Evolutionary conservation across 495 filamentous ascomycete genomes (phyloP).

Genomic region (Staphylotrichum longicolle): DNA sequence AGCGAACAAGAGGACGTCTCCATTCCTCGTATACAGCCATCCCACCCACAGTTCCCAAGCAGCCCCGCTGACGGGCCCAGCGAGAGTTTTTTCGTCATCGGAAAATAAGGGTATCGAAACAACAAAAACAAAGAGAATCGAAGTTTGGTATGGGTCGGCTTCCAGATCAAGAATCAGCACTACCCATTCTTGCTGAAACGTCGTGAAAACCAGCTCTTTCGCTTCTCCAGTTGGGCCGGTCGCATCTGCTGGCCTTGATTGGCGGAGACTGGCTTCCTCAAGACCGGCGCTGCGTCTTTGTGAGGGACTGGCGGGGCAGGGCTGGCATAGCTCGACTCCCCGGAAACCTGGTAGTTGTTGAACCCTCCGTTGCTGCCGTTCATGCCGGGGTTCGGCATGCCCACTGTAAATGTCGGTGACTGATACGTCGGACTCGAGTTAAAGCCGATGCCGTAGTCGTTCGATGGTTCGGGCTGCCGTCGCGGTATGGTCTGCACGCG

Average conservation of each 20-base stretch:
- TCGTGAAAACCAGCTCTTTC: slow-evolving; percentile 84
- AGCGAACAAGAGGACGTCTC: too few relatives aligned
- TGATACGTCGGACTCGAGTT: slow-evolving; percentile 37
- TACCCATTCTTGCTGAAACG: slow-evolving; percentile 69
- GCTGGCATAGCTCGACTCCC: slow-evolving; percentile 19
- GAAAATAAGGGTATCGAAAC: slow-evolving; percentile 18
- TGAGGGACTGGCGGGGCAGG: slow-evolving; percentile 39
- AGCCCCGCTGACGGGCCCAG: not conserved
- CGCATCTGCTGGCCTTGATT: slow-evolving; percentile 30
- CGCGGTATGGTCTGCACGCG: slow-evolving; percentile 61
- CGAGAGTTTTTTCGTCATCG: not conserved
- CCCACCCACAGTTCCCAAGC: not conserved
- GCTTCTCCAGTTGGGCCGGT: slow-evolving; percentile 59
- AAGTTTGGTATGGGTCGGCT: not conserved
- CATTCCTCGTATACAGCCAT: not conserved
- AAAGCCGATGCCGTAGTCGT: slow-evolving; percentile 51
- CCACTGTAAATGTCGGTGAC: slow-evolving; percentile 37
- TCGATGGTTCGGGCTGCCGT: slow-evolving; percentile 40
- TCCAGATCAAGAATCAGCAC: not conserved
- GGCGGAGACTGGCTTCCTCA: slow-evolving; percentile 36
- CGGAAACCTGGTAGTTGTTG: slow-evolving; percentile 19
- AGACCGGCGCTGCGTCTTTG: slow-evolving; percentile 36
- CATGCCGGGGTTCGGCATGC: slow-evolving; percentile 15
- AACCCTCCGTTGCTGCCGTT: slow-evolving; percentile 13
- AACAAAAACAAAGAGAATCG: not conserved